Evolutionary conservation across 2,329 filamentous ascomycete species (phyloP).

Genomic region (Cladosporium austrohemisphaericum): DNA sequence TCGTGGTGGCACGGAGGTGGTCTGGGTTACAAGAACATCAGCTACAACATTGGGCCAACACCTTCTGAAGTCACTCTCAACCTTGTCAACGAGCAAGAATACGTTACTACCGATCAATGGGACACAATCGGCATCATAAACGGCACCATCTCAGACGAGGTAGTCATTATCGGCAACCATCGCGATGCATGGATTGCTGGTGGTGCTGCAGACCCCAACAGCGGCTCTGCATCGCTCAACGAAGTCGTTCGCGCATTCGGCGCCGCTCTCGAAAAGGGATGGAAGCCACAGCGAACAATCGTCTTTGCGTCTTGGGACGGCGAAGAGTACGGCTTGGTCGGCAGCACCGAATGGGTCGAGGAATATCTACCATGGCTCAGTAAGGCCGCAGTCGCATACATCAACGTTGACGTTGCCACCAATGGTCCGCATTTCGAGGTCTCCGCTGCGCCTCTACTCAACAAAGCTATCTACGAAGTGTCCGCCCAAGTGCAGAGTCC

Average conservation of each 20-base stretch:
- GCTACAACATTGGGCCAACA: slow-evolving; percentile 82
- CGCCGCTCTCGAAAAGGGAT: slow-evolving; percentile 65
- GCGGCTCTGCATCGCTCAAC: slow-evolving; percentile 73
- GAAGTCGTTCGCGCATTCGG: slow-evolving; percentile 75
- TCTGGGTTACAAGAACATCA: slow-evolving; percentile 71
- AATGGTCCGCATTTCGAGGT: slow-evolving; percentile 61
- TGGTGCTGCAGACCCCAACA: slow-evolving; percentile 80
- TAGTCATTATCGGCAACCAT: slow-evolving; percentile 87
- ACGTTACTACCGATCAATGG: slow-evolving; percentile 49
- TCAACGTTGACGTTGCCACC: slow-evolving; percentile 79
- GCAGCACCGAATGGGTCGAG: slow-evolving; percentile 90
- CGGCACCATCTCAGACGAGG: slow-evolving; percentile 77
- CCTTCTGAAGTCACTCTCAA: slow-evolving; percentile 61
- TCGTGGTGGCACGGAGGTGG: slow-evolving; percentile 68
- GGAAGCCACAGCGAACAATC: slow-evolving; percentile 84
- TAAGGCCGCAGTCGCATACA: slow-evolving; percentile 69
- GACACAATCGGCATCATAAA: slow-evolving; percentile 92
- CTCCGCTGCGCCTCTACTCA: slow-evolving; percentile 69
- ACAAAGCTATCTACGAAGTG: slow-evolving; percentile 67
- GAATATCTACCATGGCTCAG: slow-evolving; percentile 80
- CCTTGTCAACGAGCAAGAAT: slow-evolving; percentile 49
- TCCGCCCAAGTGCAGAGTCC: slow-evolving; percentile 59
- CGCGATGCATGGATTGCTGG: slow-evolving; percentile 86
- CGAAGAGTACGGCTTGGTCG: slow-evolving; percentile 78
- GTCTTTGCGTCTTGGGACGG: slow-evolving; percentile 73